Evolutionary conservation across 768 basidiomycete genomes (phyloP).

Genomic region (Hebeloma cylindrosporum): DNA sequence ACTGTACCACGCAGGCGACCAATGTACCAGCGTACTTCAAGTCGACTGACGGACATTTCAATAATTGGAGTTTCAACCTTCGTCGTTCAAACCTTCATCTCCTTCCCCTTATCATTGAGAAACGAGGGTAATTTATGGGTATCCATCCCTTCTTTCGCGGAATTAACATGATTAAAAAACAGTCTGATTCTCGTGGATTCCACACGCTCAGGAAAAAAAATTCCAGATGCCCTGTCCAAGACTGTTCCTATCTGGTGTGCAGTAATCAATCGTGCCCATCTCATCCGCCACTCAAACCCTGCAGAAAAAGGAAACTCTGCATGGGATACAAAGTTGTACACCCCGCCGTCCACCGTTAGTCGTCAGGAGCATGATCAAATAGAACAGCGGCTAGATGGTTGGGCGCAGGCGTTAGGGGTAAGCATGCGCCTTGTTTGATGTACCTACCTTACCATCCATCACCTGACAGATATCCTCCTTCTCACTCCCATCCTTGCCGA

Average conservation of each 20-base stretch:
- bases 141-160: conserved; percentile 3
- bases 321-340: conserved; percentile 67
- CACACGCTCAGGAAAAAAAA: conserved; percentile 87
- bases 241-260: conserved; percentile 95
- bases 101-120: conserved; percentile 51
- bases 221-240: conserved; percentile 92
- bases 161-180: background rate
- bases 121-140: conserved; percentile 59
- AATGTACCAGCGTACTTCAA: conserved; percentile 78
- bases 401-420: conserved; percentile 72
- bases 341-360: conserved; percentile 68
- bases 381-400: conserved; percentile 56
- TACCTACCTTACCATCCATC: background rate
- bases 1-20: conserved; percentile 26
- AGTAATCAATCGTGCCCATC: conserved; percentile 72
- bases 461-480: conserved; percentile 67
- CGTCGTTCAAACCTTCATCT: conserved; percentile 84
- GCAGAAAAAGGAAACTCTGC: conserved; percentile 4
- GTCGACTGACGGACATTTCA: conserved; percentile 85
- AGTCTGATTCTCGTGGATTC: conserved; percentile 91
- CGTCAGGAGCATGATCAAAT: conserved; percentile 83
- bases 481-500: conserved; percentile 52
- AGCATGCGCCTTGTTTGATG: conserved; percentile 14
- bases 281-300: conserved; percentile 32
- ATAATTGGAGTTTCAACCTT: conserved; percentile 84